phyloP scores from a whole-genome alignment of 441 rosid genomes.

The Capsella rubella region DNA sequence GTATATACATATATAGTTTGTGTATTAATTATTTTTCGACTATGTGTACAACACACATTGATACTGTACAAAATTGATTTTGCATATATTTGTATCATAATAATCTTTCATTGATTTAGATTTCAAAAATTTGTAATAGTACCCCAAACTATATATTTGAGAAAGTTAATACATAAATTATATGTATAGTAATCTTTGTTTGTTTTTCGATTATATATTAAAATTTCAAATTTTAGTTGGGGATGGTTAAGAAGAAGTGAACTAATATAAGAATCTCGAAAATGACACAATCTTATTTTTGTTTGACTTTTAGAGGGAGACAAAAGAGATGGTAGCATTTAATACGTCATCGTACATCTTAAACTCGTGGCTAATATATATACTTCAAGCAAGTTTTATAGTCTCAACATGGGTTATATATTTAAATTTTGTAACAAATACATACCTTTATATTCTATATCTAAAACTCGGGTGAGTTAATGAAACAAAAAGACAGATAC shows the following conservation, averaged over 20 bases:
- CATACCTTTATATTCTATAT: neutral
- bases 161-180: neutral
- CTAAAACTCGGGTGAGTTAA: neutral
- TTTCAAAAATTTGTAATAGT: neutral
- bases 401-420: neutral
- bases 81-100: slow-evolving; percentile 18
- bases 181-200: neutral
- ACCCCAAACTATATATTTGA: neutral
- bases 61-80: slow-evolving; percentile 36
- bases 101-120: slow-evolving; percentile 7
- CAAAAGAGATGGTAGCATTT: slow-evolving; percentile 34
- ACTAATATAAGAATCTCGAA: slow-evolving; percentile 36
- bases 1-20: slow-evolving; percentile 11
- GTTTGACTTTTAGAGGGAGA: slow-evolving; percentile 42
- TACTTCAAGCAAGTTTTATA: neutral
- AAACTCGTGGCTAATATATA: slow-evolving; percentile 23
- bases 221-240: slow-evolving; percentile 41
- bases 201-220: neutral
- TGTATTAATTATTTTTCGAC: slow-evolving; percentile 8
- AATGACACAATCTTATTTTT: slow-evolving; percentile 37
- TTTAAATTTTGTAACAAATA: neutral
- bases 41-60: slow-evolving; percentile 29
- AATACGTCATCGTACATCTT: slow-evolving; percentile 26
- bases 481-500: neutral
- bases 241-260: slow-evolving; percentile 46